Base-by-base conservation (phyloP, 2,329 filamentous ascomycete genomes). In the Periconia macrospinosa region DNA sequence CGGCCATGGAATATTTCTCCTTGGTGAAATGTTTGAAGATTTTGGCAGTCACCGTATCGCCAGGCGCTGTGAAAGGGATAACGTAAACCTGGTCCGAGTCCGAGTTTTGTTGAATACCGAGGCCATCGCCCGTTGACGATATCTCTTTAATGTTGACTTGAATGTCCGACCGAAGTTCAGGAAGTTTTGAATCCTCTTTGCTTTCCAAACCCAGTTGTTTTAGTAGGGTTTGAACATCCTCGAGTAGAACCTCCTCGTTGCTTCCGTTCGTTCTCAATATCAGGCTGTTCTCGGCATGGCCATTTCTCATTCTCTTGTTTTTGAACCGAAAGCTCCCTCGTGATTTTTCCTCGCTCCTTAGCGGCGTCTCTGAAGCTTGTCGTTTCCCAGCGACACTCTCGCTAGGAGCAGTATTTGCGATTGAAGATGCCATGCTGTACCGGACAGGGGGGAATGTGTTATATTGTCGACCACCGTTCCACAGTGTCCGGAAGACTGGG, bases 111-210 rank as follows among this genome's bases (percentile, higher is more conserved):
- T 85, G 83, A 53, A 90, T 79, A 3, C 90, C 94, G 52, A 99
- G 82, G 2, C 91, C 94, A 63, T 97, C 94, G 49, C 94, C 94
- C 0, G 91, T 96, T 0, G 93, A 97, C 0, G 93, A 96, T 33
- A 97, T 80, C 60, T 90, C 85, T 7, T 86, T 75, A 53, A 97
- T 87, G n/a, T 88, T 86, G 41, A 97, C 84, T 49, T 96, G 87
- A 41, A 94, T 85, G 70, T 96, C 90, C 6, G 85, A 83, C 54
- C 89, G 89, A 40, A 80, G 79, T 60, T 87, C 83, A 1, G 90
- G 89, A 1, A 92, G 75, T 18, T 56, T 23, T 13, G 49, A 47
- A 10, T 52, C 53, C n/a, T 56, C 57, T 15, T 66, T 59, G 56
- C 54, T 60, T 61, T 65, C 59, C 23, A 71, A 41, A 30, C 56